Conservation (phyloP, 2,329 filamentous ascomycete genomes). For the Calonectria multiphialidica region DNA sequence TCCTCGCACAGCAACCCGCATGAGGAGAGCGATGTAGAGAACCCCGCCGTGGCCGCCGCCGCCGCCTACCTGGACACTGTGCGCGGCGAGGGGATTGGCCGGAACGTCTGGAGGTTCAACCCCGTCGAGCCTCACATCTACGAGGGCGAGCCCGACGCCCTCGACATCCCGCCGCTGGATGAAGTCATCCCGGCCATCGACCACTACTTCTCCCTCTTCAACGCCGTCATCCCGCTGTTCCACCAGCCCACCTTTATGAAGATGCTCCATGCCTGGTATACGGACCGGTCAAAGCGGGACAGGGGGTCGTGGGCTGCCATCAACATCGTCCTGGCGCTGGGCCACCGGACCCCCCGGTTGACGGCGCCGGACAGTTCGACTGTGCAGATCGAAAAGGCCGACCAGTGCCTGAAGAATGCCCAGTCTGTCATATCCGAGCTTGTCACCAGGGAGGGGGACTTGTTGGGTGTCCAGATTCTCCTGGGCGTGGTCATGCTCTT, state of each 20-base stretch:
- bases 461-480: conserved; percentile 54
- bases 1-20: not conserved
- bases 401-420: conserved; percentile 51
- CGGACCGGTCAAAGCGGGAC: conserved; percentile 30
- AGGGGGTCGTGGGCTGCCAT: conserved; percentile 52
- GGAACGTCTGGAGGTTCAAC: conserved; percentile 35
- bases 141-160: conserved; percentile 25
- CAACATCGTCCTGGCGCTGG: conserved; percentile 54
- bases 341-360: conserved; percentile 44
- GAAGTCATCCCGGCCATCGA: conserved; percentile 52
- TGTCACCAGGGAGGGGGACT: conserved; percentile 51
- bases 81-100: not conserved
- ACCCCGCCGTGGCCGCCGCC: not conserved
- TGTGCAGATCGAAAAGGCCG: conserved; percentile 37
- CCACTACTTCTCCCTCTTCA: conserved; percentile 52
- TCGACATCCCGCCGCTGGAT: conserved; percentile 48
- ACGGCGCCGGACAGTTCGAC: conserved; percentile 30
- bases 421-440: conserved; percentile 54
- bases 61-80: not conserved
- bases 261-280: conserved; percentile 51
- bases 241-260: conserved; percentile 51
- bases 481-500: conserved; percentile 54
- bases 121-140: conserved; percentile 36
- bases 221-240: conserved; percentile 53
- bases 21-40: not conserved